These are phyloP conservation scores for Talaromyces adpressus DNA, from an alignment of 495 filamentous ascomycete genomes.

Conservation along the genomic window DNA sequence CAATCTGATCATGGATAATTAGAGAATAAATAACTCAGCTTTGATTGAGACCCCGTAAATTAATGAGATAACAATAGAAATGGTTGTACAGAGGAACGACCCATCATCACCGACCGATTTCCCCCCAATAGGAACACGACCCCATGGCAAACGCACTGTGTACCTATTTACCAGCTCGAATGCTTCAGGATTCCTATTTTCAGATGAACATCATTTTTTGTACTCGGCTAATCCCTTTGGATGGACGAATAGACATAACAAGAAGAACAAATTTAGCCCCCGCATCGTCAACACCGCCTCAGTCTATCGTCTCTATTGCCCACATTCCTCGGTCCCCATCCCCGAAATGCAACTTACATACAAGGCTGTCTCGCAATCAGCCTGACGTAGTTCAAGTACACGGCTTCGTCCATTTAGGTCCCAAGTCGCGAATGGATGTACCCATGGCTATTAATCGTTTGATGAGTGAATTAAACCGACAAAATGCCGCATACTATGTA, in stretches of 20 bases:
- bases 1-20: background rate
- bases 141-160: background rate
- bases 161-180: background rate
- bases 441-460: background rate
- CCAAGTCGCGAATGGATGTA: background rate
- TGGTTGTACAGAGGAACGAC: background rate
- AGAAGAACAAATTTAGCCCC: no score
- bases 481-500: background rate
- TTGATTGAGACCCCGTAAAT: background rate
- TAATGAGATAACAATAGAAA: background rate
- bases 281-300: no score
- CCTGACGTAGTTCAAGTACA: background rate
- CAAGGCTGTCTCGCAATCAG: background rate
- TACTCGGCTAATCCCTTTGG: background rate
- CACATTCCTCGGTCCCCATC: background rate
- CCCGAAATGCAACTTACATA: background rate
- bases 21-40: background rate
- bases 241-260: no score
- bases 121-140: background rate
- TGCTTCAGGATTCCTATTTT: background rate
- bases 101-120: background rate
- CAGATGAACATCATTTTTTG: background rate
- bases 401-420: background rate
- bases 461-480: background rate
- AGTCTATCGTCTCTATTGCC: no score